These are phyloP conservation scores for Globisporangium echinulatum DNA, from an alignment of 352 stramenopile species.

Conservation along the genomic window DNA sequence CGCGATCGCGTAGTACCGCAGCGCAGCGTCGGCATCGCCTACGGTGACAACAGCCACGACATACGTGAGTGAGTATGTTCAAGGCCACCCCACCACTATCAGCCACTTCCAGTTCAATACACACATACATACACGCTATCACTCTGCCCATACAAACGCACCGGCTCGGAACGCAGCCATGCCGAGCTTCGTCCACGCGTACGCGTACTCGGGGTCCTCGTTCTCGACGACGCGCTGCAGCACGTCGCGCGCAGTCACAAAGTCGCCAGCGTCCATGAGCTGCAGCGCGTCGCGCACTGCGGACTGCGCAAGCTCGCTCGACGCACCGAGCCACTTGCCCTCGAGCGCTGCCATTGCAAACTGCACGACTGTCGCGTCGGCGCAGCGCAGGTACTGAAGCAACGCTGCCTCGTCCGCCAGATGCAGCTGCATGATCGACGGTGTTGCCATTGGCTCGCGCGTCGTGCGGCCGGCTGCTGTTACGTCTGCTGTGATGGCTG, in stretches of 20 bases:
- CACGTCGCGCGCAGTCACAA: conserved; percentile 30
- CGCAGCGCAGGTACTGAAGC: conserved; percentile 52
- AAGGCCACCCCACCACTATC: neutral
- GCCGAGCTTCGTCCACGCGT: conserved; percentile 74
- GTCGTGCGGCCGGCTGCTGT: neutral
- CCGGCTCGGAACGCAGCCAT: conserved; percentile 51
- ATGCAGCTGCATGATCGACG: conserved; percentile 74
- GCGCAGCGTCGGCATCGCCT: conserved; percentile 45
- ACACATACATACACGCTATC: neutral
- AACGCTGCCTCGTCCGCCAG: conserved; percentile 59
- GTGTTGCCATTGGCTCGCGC: conserved; percentile 16
- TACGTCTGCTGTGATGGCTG: neutral
- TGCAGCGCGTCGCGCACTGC: conserved; percentile 35
- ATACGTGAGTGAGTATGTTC: neutral
- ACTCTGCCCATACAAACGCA: conserved; percentile 11
- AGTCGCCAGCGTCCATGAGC: conserved; percentile 33
- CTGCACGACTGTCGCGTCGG: conserved; percentile 65
- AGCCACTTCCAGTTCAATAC: neutral
- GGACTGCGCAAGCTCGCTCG: conserved; percentile 30
- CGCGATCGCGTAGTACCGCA: conserved; percentile 56
- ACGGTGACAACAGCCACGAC: no score
- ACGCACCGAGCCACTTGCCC: conserved; percentile 65
- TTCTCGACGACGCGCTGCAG: conserved; percentile 39
- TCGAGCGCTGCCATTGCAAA: conserved; percentile 66
- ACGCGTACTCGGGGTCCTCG: conserved; percentile 46